Percentiles rank a stretch among this genome's conserved stretches.
Conservation (phyloP, 768 basidiomycete species). For the Trametes cingulata region DNA sequence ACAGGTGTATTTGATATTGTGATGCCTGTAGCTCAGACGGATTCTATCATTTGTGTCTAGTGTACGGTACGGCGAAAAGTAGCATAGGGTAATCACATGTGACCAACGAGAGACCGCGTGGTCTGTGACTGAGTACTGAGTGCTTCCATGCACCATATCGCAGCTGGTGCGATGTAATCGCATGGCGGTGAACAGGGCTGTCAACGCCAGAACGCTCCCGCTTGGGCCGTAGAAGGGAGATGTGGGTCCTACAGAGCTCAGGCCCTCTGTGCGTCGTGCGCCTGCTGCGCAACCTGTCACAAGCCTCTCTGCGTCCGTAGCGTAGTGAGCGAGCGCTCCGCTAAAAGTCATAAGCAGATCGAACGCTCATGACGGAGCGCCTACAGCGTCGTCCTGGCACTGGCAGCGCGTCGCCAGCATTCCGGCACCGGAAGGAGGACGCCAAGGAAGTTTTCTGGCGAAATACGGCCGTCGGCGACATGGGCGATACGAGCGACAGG, state of each 20-base stretch:
- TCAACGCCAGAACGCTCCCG: not conserved
- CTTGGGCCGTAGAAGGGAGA: too few species aligned
- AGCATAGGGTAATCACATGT: conserved; percentile 9
- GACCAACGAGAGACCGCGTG: not conserved
- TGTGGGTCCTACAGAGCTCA: too few species aligned
- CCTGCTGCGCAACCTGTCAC: not conserved
- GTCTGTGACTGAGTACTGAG: not conserved
- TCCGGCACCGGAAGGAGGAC: not conserved
- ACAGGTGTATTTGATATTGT: conserved; percentile 93
- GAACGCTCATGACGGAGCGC: conserved; percentile 2
- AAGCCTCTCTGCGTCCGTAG: too few species aligned
- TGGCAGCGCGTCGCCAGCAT: not conserved
- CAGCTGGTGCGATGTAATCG: not conserved
- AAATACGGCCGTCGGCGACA: conserved; percentile 2
- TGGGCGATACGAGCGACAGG: not conserved
- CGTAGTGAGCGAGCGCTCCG: conserved; percentile 6
- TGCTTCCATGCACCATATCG: not conserved
- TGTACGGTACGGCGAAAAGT: conserved; percentile 11
- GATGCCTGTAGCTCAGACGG: conserved; percentile 42
- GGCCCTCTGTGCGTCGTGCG: too few species aligned
- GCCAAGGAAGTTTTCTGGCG: conserved; percentile 15
- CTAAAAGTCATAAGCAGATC: not conserved
- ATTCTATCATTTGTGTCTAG: not conserved
- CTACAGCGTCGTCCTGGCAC: conserved; percentile 7
- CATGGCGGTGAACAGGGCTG: not conserved